Evolutionary conservation across 306 rosid genomes (phyloP).

Genomic region (Trifolium pratense): DNA sequence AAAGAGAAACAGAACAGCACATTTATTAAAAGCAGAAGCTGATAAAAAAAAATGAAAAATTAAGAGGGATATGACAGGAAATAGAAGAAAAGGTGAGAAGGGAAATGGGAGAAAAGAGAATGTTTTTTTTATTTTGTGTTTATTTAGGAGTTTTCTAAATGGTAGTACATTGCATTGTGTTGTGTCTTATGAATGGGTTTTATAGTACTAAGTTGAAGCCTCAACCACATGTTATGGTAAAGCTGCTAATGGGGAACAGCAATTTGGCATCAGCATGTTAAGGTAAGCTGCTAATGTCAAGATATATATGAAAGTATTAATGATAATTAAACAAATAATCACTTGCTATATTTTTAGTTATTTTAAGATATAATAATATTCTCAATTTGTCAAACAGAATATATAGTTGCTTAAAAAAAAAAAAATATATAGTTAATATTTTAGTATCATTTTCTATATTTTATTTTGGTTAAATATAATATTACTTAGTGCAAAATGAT

Average conservation of each 20-base stretch:
- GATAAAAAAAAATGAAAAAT: neutral
- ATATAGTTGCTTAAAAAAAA: too few relatives aligned
- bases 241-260: conserved; percentile 3
- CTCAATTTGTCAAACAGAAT: too few relatives aligned
- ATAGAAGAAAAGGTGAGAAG: too few relatives aligned
- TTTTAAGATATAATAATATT: too few relatives aligned
- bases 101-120: conserved; percentile 42
- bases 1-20: conserved; percentile 47
- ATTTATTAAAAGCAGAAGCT: conserved; percentile 33
- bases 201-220: conserved; percentile 28
- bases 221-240: conserved; percentile 19
- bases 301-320: neutral
- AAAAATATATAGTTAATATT: too few relatives aligned
- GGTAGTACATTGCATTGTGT: conserved; percentile 21
- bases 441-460: too few relatives aligned
- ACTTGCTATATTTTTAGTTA: too few relatives aligned
- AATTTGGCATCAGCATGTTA: neutral
- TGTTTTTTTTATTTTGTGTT: conserved; percentile 28
- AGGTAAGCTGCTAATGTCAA: conserved; percentile 7
- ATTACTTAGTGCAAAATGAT: too few relatives aligned
- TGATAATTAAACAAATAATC: neutral
- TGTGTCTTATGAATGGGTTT: conserved; percentile 42
- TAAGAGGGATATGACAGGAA: too few relatives aligned
- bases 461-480: too few relatives aligned
- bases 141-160: conserved; percentile 29